Conservation (phyloP, 306 rosid species). For the Acacia crassicarpa region DNA sequence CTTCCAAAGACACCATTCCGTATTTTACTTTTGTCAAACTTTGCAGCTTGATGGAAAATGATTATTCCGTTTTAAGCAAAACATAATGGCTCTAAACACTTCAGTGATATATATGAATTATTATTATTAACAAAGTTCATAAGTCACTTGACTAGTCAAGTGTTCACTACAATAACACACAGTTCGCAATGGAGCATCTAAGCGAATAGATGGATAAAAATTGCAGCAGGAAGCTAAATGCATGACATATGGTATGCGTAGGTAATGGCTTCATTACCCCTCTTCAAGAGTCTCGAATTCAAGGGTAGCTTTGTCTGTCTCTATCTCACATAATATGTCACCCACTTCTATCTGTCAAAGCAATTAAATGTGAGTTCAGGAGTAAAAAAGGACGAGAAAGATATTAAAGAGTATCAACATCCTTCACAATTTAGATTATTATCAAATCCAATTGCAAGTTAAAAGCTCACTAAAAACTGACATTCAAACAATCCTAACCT, state of each 20-base stretch:
- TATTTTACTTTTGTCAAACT: constrained; percentile 8
- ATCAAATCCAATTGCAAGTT: constrained; percentile 8
- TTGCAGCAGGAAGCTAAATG: neutral
- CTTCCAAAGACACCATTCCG: neutral
- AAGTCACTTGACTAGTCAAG: constrained; percentile 18
- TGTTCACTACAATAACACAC: constrained; percentile 5
- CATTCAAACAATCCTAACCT: constrained; percentile 64
- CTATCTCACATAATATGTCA: constrained; percentile 95
- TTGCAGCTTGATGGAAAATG: constrained; percentile 12
- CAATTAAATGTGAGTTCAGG: constrained; percentile 23
- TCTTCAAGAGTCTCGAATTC: constrained; percentile 94
- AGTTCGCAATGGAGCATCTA: constrained; percentile 18
- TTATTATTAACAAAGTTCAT: neutral
- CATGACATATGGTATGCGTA: constrained; percentile 4
- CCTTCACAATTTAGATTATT: constrained; percentile 22
- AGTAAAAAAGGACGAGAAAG: neutral
- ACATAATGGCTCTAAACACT: constrained; percentile 17
- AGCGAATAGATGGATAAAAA: constrained; percentile 14
- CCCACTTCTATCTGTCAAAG: constrained; percentile 88
- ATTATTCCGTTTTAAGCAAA: neutral
- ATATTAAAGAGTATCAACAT: constrained; percentile 20
- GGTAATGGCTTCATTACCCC: constrained; percentile 68
- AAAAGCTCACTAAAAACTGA: constrained; percentile 13
- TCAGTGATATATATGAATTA: neutral
- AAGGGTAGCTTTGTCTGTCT: constrained; percentile 97